A percentile compares a stretch with the other conserved stretches of the same genome.
phyloP scores from a whole-genome alignment of 2,329 filamentous ascomycete genomes.

The Bimuria novae-zelandiae region DNA sequence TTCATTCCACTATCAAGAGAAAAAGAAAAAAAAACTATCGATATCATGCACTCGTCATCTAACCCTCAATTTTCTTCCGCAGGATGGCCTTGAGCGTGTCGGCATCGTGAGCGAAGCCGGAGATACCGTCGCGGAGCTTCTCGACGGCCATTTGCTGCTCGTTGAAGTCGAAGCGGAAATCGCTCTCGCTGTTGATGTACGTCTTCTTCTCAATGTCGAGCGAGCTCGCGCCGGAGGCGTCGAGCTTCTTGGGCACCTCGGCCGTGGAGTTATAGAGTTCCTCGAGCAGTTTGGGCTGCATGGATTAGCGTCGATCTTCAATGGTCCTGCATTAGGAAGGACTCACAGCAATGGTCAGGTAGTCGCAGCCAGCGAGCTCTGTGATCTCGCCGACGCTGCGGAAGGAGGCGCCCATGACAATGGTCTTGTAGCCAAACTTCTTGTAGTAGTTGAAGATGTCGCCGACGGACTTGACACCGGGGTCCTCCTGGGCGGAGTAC shows the following conservation, averaged over 20 bases:
- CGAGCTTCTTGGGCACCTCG: conserved; percentile 89
- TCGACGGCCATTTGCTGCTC: conserved; percentile 99
- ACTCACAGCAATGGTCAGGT: conserved; percentile 93
- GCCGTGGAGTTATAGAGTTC: conserved; percentile 85
- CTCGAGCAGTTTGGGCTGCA: conserved; percentile 87
- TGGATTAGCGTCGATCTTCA: conserved; percentile 16
- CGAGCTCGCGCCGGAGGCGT: conserved; percentile 65
- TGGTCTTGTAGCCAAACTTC: conserved; percentile 98
- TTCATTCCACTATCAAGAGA: not conserved
- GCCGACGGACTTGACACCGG: conserved; percentile 92
- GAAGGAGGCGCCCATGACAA: conserved; percentile 99
- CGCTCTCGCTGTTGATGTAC: conserved; percentile 87
- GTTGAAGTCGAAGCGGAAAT: conserved; percentile 99
- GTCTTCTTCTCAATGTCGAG: conserved; percentile 84
- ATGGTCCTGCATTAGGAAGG: not conserved
- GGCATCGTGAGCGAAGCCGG: conserved; percentile 97
- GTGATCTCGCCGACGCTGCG: conserved; percentile 95
- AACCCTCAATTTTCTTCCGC: conserved; percentile 74
- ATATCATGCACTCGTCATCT: conserved; percentile 33
- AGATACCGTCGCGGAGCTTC: conserved; percentile 99
- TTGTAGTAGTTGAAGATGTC: conserved; percentile 99
- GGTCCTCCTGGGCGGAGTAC: conserved; percentile 87
- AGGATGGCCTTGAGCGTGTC: conserved; percentile 91
- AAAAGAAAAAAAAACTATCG: conserved; percentile 20
- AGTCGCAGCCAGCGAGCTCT: conserved; percentile 97